These are phyloP conservation scores for Penicillium pulvis DNA, from an alignment of 495 filamentous ascomycete species.

Conservation along the genomic window DNA sequence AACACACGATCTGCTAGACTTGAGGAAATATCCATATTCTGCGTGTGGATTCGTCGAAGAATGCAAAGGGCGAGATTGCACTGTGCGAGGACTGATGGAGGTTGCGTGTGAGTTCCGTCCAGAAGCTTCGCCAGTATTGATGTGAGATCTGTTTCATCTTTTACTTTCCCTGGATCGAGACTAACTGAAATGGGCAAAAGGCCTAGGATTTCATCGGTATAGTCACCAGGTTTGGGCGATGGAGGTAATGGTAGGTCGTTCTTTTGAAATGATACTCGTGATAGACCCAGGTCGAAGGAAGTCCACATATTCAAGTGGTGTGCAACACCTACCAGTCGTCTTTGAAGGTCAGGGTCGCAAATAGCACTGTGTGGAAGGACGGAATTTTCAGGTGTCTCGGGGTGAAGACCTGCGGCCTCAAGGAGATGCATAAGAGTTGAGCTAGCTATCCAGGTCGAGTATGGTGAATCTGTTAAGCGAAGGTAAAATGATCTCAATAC, in stretches of 20 bases:
- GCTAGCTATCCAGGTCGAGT: slow-evolving; percentile 52
- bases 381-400: slow-evolving; percentile 26
- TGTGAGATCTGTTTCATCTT: slow-evolving; percentile 34
- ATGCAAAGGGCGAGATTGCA: slow-evolving; percentile 53
- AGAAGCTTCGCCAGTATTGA: slow-evolving; percentile 25
- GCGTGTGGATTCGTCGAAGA: slow-evolving; percentile 44
- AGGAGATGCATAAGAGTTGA: slow-evolving; percentile 53
- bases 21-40: slow-evolving; percentile 36
- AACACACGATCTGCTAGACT: slow-evolving; percentile 31
- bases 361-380: slow-evolving; percentile 18
- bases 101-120: slow-evolving; percentile 31
- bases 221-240: slow-evolving; percentile 29
- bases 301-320: slow-evolving; percentile 49
- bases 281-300: slow-evolving; percentile 53
- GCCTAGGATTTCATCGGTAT: slow-evolving; percentile 38
- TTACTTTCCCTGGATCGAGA: slow-evolving; percentile 35
- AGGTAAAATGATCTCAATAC: slow-evolving; percentile 48
- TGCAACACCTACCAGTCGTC: slow-evolving; percentile 43
- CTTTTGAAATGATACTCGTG: slow-evolving; percentile 38
- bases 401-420: slow-evolving; percentile 51
- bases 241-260: slow-evolving; percentile 26
- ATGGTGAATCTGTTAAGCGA: slow-evolving; percentile 48
- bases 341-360: slow-evolving; percentile 35
- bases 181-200: slow-evolving; percentile 40
- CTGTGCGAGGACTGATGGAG: slow-evolving; percentile 45